Conservation (phyloP, 352 stramenopile genomes). For the Phytophthora europaea region DNA sequence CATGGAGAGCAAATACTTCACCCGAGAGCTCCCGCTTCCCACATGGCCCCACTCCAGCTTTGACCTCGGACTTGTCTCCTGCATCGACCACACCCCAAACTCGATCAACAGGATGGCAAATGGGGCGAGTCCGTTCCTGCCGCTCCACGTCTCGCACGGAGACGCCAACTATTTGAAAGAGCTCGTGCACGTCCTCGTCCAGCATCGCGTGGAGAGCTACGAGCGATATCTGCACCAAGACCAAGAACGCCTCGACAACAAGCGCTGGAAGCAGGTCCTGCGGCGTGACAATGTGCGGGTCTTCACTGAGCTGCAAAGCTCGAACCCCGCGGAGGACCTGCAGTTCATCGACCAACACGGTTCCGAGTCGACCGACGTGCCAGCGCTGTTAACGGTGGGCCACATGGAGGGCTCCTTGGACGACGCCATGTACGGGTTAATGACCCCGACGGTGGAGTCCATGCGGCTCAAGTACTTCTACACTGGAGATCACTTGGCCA, state of each 20-base stretch:
- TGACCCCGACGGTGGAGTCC: constrained; percentile 39
- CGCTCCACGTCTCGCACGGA: constrained; percentile 29
- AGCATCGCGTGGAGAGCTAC: constrained; percentile 36
- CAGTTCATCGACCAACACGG: constrained; percentile 18
- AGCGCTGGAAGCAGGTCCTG: constrained; percentile 42
- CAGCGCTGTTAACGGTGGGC: constrained; percentile 34
- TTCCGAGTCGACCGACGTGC: constrained; percentile 27
- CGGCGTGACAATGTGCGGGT: constrained; percentile 41
- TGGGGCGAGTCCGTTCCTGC: constrained; percentile 36
- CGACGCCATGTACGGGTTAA: constrained; percentile 58
- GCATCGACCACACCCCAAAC: not conserved
- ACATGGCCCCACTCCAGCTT: constrained; percentile 21
- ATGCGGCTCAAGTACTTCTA: constrained; percentile 64
- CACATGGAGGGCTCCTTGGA: constrained; percentile 37
- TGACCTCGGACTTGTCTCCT: constrained; percentile 10
- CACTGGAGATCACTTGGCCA: constrained; percentile 39
- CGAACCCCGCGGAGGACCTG: constrained; percentile 5
- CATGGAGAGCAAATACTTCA: constrained; percentile 6
- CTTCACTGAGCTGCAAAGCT: constrained; percentile 29
- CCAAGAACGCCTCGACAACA: constrained; percentile 33
- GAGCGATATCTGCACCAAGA: constrained; percentile 44
- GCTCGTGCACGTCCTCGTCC: constrained; percentile 43
- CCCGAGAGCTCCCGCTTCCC: not conserved
- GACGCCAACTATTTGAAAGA: constrained; percentile 40
- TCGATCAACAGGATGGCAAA: not conserved